Percentiles rank a stretch among this genome's conserved stretches.
Conservation (phyloP, 495 filamentous ascomycete genomes). For the Penicillium nucicola region DNA sequence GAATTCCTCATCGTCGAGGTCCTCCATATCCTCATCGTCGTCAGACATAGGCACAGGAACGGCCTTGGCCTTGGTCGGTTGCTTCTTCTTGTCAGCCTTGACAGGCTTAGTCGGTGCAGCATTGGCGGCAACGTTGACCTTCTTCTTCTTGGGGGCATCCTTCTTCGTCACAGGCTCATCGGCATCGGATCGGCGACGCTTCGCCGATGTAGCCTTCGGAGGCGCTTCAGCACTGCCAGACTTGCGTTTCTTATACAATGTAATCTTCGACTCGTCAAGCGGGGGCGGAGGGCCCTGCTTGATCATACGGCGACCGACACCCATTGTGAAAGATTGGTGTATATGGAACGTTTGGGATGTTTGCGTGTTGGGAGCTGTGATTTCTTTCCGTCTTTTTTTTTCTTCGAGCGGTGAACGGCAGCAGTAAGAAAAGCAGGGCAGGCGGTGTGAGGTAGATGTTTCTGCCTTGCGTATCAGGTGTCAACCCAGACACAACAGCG, state of each 20-base stretch:
- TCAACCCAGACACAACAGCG: not conserved
- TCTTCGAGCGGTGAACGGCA: slow-evolving; percentile 28
- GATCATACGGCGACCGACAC: slow-evolving; percentile 84
- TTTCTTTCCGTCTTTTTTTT: slow-evolving; percentile 33
- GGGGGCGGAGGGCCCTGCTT: slow-evolving; percentile 87
- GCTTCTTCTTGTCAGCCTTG: slow-evolving; percentile 35
- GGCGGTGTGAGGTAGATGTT: slow-evolving; percentile 26
- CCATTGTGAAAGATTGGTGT: slow-evolving; percentile 59
- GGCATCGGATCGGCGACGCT: slow-evolving; percentile 57
- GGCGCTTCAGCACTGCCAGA: slow-evolving; percentile 48
- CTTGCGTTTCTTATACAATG: slow-evolving; percentile 74
- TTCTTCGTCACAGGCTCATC: slow-evolving; percentile 31
- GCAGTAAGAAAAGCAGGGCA: slow-evolving; percentile 25
- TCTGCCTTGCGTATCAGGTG: slow-evolving; percentile 6
- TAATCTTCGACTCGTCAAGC: slow-evolving; percentile 75
- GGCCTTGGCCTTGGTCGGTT: slow-evolving; percentile 30
- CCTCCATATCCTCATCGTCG: slow-evolving; percentile 37
- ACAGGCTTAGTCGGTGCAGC: not conserved
- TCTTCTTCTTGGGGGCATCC: slow-evolving; percentile 8
- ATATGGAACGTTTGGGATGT: slow-evolving; percentile 16
- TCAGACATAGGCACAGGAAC: slow-evolving; percentile 46
- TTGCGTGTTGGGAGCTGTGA: slow-evolving; percentile 8
- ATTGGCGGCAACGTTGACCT: slow-evolving; percentile 1
- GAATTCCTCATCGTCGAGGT: slow-evolving; percentile 48
- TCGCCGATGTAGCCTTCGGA: slow-evolving; percentile 46